Percentiles rank a stretch among this genome's conserved stretches.
Conservation (phyloP, 306 rosid species). For the Begonia peltatifolia region DNA sequence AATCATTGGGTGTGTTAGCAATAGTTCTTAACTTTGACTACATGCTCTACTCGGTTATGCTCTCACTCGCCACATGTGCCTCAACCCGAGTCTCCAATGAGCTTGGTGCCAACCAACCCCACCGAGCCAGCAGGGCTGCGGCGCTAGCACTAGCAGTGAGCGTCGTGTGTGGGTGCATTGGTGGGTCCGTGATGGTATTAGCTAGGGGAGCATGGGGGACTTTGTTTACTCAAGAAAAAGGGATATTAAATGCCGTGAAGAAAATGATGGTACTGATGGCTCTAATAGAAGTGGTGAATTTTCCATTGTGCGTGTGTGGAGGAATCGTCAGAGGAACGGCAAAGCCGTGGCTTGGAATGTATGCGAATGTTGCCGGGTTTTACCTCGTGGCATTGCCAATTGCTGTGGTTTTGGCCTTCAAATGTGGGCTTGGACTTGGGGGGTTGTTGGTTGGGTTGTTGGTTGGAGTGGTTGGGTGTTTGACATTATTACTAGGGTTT, state of each 20-base stretch:
- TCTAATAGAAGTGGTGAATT: constrained; percentile 57
- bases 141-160: constrained; percentile 34
- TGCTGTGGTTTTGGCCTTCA: constrained; percentile 55
- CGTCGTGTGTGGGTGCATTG: constrained; percentile 26
- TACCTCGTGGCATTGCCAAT: constrained; percentile 66
- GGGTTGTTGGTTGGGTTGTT: constrained; percentile 57
- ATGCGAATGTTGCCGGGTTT: constrained; percentile 63
- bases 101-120: constrained; percentile 43
- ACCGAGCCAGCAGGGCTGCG: constrained; percentile 39
- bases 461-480: constrained; percentile 31
- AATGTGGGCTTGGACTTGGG: constrained; percentile 36
- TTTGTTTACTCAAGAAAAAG: constrained; percentile 45
- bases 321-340: constrained; percentile 76
- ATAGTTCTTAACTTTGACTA: constrained; percentile 71
- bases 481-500: constrained; percentile 29
- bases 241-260: constrained; percentile 42
- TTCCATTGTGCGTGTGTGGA: constrained; percentile 65
- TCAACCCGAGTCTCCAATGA: constrained; percentile 64
- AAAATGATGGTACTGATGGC: constrained; percentile 71
- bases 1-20: constrained; percentile 37
- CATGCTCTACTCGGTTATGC: constrained; percentile 47
- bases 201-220: constrained; percentile 71
- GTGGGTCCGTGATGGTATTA: constrained; percentile 50
- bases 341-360: constrained; percentile 63
- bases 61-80: constrained; percentile 54